Conservation (phyloP, 805 yeast genomes). For the Kuraishia piskuri region DNA sequence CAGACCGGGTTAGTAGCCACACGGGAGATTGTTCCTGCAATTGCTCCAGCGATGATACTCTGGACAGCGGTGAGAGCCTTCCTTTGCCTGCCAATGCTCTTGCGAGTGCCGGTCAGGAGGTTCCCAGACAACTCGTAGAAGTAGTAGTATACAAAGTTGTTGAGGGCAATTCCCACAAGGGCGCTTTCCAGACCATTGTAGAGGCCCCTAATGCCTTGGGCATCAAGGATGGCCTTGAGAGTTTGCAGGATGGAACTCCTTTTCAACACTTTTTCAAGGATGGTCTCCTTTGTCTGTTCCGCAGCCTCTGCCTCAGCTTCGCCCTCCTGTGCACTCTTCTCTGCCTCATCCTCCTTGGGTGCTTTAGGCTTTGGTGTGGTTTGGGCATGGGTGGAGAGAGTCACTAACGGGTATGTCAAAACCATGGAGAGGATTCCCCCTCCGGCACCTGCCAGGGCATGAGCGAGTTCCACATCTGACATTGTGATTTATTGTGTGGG, state of each 20-base stretch:
- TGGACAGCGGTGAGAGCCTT: conserved; percentile 51
- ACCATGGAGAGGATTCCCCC: conserved; percentile 87
- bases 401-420: conserved; percentile 83
- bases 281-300: neutral
- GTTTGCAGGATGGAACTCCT: conserved; percentile 10
- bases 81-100: conserved; percentile 1
- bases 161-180: conserved; percentile 72
- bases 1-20: conserved; percentile 82
- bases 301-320: conserved; percentile 4
- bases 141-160: conserved; percentile 86
- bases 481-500: conserved; percentile 8
- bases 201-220: conserved; percentile 60
- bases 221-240: conserved; percentile 36
- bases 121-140: conserved; percentile 59
- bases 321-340: conserved; percentile 14
- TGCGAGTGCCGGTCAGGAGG: conserved; percentile 1
- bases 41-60: conserved; percentile 68
- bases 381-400: conserved; percentile 83
- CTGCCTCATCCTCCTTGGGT: conserved; percentile 10
- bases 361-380: conserved; percentile 33
- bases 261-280: neutral
- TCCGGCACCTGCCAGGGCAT: conserved; percentile 91
- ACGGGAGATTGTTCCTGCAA: conserved; percentile 84
- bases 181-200: conserved; percentile 89
- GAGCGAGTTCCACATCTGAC: conserved; percentile 50